Conservation (phyloP, 441 rosid genomes). For the Gossypium laxum region DNA sequence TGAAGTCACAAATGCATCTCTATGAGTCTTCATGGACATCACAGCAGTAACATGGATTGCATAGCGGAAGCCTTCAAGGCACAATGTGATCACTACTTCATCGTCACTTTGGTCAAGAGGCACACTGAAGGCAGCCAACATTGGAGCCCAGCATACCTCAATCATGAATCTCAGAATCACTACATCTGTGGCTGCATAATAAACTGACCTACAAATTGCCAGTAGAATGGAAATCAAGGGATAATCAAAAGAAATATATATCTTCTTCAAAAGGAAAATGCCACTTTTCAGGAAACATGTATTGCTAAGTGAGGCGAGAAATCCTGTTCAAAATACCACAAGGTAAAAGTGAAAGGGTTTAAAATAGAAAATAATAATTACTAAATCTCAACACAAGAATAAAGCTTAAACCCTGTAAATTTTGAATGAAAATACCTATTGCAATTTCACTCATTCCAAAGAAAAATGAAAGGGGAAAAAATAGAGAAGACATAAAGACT, state of each 20-base stretch:
- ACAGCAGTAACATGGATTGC: slow-evolving; percentile 95
- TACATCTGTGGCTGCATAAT: slow-evolving; percentile 92
- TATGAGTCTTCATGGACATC: slow-evolving; percentile 97
- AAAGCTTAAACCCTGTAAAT: not conserved
- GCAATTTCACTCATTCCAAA: not conserved
- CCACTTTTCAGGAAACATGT: not conserved
- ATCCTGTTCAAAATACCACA: not conserved
- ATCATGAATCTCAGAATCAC: slow-evolving; percentile 92
- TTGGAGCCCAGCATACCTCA: slow-evolving; percentile 99
- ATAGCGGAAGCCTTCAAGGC: slow-evolving; percentile 85
- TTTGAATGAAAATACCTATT: not conserved
- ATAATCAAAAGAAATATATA: not conserved
- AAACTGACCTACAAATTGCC: slow-evolving; percentile 73
- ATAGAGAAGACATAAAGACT: not conserved
- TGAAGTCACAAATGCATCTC: slow-evolving; percentile 98
- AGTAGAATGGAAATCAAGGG: slow-evolving; percentile 22
- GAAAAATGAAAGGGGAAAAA: not conserved
- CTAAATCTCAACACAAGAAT: not conserved
- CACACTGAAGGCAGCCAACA: slow-evolving; percentile 98
- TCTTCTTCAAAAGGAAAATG: not conserved
- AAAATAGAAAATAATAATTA: slow-evolving; percentile 2
- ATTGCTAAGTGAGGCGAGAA: not conserved
- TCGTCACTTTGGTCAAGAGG: slow-evolving; percentile 98
- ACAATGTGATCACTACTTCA: slow-evolving; percentile 55
- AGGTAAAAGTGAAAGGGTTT: not conserved